Evolutionary conservation across 371 early-diverging fungal species (phyloP).

Genomic region (Choanephora cucurbitarum): DNA sequence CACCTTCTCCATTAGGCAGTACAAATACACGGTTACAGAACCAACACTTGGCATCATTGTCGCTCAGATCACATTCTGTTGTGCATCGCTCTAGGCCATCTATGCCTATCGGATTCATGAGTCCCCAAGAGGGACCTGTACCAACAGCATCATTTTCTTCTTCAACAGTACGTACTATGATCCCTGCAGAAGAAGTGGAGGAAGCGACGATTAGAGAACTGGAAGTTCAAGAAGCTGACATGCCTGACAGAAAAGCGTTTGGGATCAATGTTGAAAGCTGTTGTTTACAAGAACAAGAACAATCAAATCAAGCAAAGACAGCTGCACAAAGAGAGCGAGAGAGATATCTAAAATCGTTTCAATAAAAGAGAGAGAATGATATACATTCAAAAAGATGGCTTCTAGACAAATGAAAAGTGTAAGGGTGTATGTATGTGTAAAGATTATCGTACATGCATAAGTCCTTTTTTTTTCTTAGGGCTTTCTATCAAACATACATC

Average conservation of each 20-base stretch:
- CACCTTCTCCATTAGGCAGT: slow-evolving; percentile 27
- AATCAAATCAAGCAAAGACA: slow-evolving; percentile 19
- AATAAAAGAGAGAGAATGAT: neutral
- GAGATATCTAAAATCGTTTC: slow-evolving; percentile 26
- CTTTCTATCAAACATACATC: too few relatives aligned
- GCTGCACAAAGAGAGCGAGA: slow-evolving; percentile 40
- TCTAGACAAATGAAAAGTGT: too few relatives aligned
- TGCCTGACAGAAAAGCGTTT: slow-evolving; percentile 3
- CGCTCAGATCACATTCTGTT: slow-evolving; percentile 12
- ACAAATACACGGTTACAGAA: slow-evolving; percentile 36
- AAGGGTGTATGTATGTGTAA: too few relatives aligned
- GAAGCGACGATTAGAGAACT: slow-evolving; percentile 1
- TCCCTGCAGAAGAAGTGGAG: slow-evolving; percentile 34
- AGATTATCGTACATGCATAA: too few relatives aligned
- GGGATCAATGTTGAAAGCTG: too few relatives aligned
- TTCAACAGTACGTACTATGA: slow-evolving; percentile 45
- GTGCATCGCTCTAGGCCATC: slow-evolving; percentile 24
- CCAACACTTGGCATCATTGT: slow-evolving; percentile 30
- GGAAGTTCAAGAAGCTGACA: slow-evolving; percentile 4
- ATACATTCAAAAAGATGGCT: too few relatives aligned
- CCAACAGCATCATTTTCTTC: slow-evolving; percentile 44
- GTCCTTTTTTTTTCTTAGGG: too few relatives aligned
- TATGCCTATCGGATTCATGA: slow-evolving; percentile 33
- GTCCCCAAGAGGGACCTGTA: slow-evolving; percentile 16
- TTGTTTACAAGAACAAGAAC: neutral